Evolutionary conservation across 2,329 filamentous ascomycete species (phyloP), one percentile per base, ranked within the genome.

Genomic region (Celoporthe dispersa): DNA sequence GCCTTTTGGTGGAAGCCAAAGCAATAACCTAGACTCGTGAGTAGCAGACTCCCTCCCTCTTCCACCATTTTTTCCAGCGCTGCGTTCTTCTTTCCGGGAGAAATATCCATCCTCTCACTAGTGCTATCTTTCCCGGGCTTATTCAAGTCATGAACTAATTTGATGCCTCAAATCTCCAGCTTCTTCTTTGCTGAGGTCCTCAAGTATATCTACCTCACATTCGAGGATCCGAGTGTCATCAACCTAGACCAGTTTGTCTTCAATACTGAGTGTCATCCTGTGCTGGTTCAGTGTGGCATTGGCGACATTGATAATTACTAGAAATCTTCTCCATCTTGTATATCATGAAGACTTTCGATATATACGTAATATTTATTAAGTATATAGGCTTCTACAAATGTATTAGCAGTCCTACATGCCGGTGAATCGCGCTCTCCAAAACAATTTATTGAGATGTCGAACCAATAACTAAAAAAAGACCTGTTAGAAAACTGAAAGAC

Each of bases 101-200:
- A 6, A 5, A 22, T n/a, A 3, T 12, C 12, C 48, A 12, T 25
- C n/a, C n/a, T 12, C n/a, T 14, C 48, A 25, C 48, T 4, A 2
- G n/a, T 25, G 8, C 48, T 59, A 3, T 19, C 16, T 14, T 59
- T 14, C 14, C 48, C 22, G n/a, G 48, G 41, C 44, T 48, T 22
- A 48, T 16, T 16, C 44, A 22, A 1, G 9, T 55, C 16, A 31
- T 5, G 3, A 41, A 19, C 35, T 37, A 22, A 39, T n/a, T 25
- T 28, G n/a, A 63, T 28, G 5, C 12, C 25, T 11, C 6, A 22
- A 25, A 19, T 16, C 14, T 44, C 14, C 8, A 68, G 67, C 2
- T 68, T 68, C 48, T 68, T 68, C 19, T 68, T 68, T 37, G 67
- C 67, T 5, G 67, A 68, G n/a, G 67, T 68, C 22, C 35, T 68